Evolutionary conservation across 2,329 filamentous ascomycete genomes (phyloP), one percentile per base, ranked within the genome.

Genomic region (Scytalidium sp.): DNA sequence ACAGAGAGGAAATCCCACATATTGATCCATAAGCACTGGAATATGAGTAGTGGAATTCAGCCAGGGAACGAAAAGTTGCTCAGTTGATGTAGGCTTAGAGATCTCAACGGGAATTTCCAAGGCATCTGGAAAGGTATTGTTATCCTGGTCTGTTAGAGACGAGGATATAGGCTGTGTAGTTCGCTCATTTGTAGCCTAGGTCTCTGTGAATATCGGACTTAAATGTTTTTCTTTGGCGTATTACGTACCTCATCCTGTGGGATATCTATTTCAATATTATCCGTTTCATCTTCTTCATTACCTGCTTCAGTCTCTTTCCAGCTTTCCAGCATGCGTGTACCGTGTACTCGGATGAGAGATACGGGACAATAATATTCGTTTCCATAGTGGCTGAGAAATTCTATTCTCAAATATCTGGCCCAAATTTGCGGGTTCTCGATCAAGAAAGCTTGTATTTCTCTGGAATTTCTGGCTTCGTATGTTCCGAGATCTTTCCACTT

Each of bases 341-440:
- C 94, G 68, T 99, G 94, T 4, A 99, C 88, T 48, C 94, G 83
- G 47, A 99, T 75, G 17, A 99, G 71, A 52, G 93, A 97, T 15
- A 99, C 75, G 0, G 94, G 94, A 63, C 94, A 99, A 66, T 96
- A 99, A 66, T 89, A 99, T 66, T 99, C 94, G 60, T 92, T 96
- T 8, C 94, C 94, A 66, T 93, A 99, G 66, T 99, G 93, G 3
- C 84, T 90, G 44, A 97, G 67, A 56, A 97, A 94, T 64, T 99
- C 94, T 51, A 99, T 84, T 20, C 90, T 84, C 40, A 99, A 70
- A 69, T 97, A 99, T 56, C 93, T 85, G 41, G 94, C 92, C 88
- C 91, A 99, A 43, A 97, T 97, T 54, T 94, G 83, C 1, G 94
- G 92, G 60, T 97, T 94, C 60, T 94, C 85, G n/a, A 99, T 80